These are phyloP conservation scores for Cruciata laevipes DNA, from an alignment of 257 asterid species.

Conservation along the genomic window DNA sequence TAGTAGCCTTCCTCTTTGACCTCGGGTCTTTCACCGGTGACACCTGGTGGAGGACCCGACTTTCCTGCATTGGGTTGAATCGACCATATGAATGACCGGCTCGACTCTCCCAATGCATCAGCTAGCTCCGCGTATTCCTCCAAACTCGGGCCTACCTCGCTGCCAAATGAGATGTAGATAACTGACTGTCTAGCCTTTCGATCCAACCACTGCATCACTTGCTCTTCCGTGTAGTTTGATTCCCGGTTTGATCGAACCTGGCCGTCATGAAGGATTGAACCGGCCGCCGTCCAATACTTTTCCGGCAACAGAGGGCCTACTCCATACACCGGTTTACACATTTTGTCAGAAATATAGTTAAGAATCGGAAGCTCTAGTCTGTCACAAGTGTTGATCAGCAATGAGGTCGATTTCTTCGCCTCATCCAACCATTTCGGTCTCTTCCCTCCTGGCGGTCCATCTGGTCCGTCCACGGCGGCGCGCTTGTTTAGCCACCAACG, in stretches of 20 bases:
- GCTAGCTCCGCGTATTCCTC: constrained; percentile 53
- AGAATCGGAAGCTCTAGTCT: constrained; percentile 48
- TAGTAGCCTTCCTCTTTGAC: constrained; percentile 35
- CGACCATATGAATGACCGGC: constrained; percentile 57
- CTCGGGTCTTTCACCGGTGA: constrained; percentile 22
- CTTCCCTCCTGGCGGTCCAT: constrained; percentile 31
- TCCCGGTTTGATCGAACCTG: constrained; percentile 36
- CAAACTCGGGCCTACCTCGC: constrained; percentile 52
- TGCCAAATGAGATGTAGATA: constrained; percentile 66
- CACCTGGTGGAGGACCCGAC: constrained; percentile 32
- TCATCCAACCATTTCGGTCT: constrained; percentile 56
- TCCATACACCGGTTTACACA: constrained; percentile 40
- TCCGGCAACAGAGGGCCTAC: constrained; percentile 67
- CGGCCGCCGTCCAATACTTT: constrained; percentile 39
- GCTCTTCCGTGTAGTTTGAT: constrained; percentile 54
- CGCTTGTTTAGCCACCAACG: neutral
- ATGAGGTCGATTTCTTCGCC: constrained; percentile 35
- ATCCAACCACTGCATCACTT: constrained; percentile 55
- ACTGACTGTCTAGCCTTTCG: constrained; percentile 45
- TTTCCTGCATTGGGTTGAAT: constrained; percentile 52
- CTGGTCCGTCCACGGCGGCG: neutral
- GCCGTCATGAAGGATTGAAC: constrained; percentile 33
- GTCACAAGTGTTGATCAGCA: constrained; percentile 54
- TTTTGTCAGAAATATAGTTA: constrained; percentile 29
- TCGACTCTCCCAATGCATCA: constrained; percentile 39